phyloP scores from a whole-genome alignment of 2,329 filamentous ascomycete species.

The Chrysoporthe puriensis region DNA sequence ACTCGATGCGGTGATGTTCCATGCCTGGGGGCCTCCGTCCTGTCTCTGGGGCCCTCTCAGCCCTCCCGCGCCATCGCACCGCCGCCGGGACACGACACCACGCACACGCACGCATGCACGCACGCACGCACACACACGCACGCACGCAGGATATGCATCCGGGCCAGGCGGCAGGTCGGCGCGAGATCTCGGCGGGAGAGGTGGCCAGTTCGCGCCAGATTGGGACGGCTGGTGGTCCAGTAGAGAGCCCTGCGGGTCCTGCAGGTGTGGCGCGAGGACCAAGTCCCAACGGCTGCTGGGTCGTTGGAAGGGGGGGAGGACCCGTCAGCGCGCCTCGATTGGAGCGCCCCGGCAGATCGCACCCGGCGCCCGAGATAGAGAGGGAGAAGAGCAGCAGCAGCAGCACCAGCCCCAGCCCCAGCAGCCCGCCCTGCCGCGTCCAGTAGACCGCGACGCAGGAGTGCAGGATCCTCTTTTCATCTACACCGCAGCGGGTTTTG shows the following conservation, averaged over 20 bases:
- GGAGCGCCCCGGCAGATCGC: background rate
- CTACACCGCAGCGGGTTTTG: background rate
- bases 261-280: background rate
- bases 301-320: background rate
- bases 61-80: constrained; percentile 8
- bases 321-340: background rate
- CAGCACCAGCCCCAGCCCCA: no score
- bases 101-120: background rate
- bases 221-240: background rate
- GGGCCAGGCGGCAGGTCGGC: background rate
- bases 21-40: background rate
- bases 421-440: background rate
- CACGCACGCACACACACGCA: no score
- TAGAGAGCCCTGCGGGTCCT: background rate
- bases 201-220: constrained; percentile 16
- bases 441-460: background rate
- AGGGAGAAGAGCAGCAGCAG: background rate
- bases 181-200: constrained; percentile 17
- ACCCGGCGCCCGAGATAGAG: background rate
- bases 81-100: constrained; percentile 13
- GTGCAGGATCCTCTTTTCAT: background rate
- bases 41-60: constrained; percentile 17
- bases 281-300: background rate
- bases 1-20: constrained; percentile 20
- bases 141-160: no score